Base-by-base conservation (phyloP, 148 eudicot genomes). In the Camellia sinensis region DNA sequence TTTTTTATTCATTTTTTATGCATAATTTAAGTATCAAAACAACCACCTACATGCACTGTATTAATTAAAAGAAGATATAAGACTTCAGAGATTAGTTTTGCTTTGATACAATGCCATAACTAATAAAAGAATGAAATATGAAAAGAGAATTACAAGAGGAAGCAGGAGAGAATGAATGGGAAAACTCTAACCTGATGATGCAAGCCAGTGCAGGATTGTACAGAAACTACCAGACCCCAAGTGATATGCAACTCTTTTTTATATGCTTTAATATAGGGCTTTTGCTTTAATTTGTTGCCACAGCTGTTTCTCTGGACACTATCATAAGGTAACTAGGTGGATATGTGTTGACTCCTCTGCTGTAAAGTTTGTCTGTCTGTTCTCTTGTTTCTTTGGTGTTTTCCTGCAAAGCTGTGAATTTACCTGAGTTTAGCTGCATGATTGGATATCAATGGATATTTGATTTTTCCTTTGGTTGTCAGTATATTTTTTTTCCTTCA, bases 391-490 rank as follows among this genome's bases (percentile, higher is more conserved):
- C 1, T 64, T 64, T 3, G 11, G 67, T 40, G 40, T 66, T 37
- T 0, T 10, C 5, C 15, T 3, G 15, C 70, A 29, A 29, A 15
- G 44, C 70, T 66, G 8, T 40, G 21, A 18, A 66, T 29, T 37
- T 66, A 63, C 70, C 37, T 37, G 45, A 2, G 67, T 13, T 0
- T 37, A 11, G 11, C 11, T 66, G 44, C 43, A 66, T 37, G 0
- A 29, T 29, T 29, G 67, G 15, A 37, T 66, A 44, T 66, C 70
- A 63, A 63, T 29, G 45, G 45, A 37, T 29, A 64, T 40, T 66
- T 66, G 45, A 11, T 8, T 66, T 66, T 66, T 71, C 52, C 4
- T 71, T 48, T 71, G n/a, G 54, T 46, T 71, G 74, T 71, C 14
- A 4, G 43, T 29, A 29, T 1, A 45, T 3, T 14, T 11, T 19